Evolutionary conservation across 768 basidiomycete genomes (phyloP).

Genomic region (Hygrophoropsis aurantiaca): DNA sequence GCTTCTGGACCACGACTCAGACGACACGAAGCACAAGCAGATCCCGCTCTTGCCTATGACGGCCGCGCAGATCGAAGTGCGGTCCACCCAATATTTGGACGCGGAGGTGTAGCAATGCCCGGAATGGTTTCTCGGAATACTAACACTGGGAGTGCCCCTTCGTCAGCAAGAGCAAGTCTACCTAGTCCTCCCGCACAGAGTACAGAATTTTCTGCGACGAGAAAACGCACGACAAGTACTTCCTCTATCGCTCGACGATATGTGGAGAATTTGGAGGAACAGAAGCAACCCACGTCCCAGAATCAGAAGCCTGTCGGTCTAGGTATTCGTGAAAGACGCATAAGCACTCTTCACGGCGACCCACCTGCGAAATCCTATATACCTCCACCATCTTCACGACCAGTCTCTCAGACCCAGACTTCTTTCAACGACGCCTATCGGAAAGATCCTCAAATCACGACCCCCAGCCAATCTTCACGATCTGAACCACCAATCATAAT

Average conservation of each 20-base stretch:
- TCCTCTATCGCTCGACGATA: constrained; percentile 33
- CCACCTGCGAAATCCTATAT: constrained; percentile 11
- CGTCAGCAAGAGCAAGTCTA: constrained; percentile 2
- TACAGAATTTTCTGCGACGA: constrained; percentile 13
- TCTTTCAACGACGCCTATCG: too few relatives aligned
- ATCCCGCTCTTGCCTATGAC: constrained; percentile 66
- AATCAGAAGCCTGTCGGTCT: constrained; percentile 30
- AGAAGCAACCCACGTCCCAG: constrained; percentile 27
- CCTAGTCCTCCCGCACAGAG: constrained; percentile 6
- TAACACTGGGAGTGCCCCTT: constrained; percentile 6
- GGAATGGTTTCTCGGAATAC: constrained; percentile 48
- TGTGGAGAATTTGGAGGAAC: constrained; percentile 40
- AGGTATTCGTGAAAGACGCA: constrained; percentile 47
- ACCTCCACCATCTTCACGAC: constrained; percentile 12
- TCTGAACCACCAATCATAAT: constrained; percentile 3
- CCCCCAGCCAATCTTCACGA: too few relatives aligned
- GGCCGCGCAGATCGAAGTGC: constrained; percentile 51
- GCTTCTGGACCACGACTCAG: constrained; percentile 75
- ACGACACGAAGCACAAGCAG: constrained; percentile 68
- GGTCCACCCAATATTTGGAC: constrained; percentile 77
- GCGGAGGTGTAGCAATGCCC: constrained; percentile 73
- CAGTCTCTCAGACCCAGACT: constrained; percentile 24
- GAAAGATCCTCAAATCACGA: too few relatives aligned
- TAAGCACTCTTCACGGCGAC: constrained; percentile 43
- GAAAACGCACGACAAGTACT: constrained; percentile 33